Percentiles rank a stretch among this genome's conserved stretches.
phyloP scores from a whole-genome alignment of 352 stramenopile species.

The Pythium pyrilobum region DNA sequence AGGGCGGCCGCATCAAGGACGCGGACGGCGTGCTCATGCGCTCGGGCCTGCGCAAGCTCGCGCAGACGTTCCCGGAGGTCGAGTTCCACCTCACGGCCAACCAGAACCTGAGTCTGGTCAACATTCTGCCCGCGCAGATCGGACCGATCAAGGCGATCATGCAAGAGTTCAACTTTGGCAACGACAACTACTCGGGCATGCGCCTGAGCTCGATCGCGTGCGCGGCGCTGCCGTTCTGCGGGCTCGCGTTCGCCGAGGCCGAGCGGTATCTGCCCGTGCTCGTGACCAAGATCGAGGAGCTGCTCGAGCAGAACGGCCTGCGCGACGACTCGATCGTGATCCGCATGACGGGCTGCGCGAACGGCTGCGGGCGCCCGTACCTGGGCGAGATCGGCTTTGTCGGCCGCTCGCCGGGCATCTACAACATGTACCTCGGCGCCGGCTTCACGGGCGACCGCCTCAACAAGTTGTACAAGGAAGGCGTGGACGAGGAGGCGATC shows the following conservation, averaged over 20 bases:
- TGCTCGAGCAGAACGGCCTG: constrained; percentile 89
- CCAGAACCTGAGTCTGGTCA: constrained; percentile 94
- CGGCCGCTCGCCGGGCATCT: constrained; percentile 93
- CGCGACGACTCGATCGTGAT: constrained; percentile 95
- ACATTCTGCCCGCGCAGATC: constrained; percentile 91
- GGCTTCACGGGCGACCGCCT: constrained; percentile 64
- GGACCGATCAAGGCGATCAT: constrained; percentile 90
- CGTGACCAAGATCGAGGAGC: constrained; percentile 89
- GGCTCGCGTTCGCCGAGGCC: constrained; percentile 95
- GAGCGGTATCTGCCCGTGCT: constrained; percentile 93
- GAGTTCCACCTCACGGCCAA: constrained; percentile 94
- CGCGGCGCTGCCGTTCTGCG: constrained; percentile 94
- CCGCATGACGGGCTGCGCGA: constrained; percentile 98
- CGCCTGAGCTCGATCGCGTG: constrained; percentile 92
- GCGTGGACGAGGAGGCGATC: constrained; percentile 74
- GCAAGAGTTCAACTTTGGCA: constrained; percentile 88
- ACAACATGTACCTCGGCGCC: constrained; percentile 97
- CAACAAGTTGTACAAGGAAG: constrained; percentile 83
- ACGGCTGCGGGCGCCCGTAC: constrained; percentile 96
- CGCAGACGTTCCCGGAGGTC: constrained; percentile 89
- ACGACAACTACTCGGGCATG: constrained; percentile 76
- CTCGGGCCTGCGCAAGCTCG: constrained; percentile 87
- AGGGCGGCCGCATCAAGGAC: constrained; percentile 93
- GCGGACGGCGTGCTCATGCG: constrained; percentile 80
- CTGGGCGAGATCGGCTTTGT: constrained; percentile 98